Evolutionary conservation across 1,284 basidiomycete species (phyloP), one percentile per base, ranked within the genome.

Genomic region (Sporisorium reilianum): DNA sequence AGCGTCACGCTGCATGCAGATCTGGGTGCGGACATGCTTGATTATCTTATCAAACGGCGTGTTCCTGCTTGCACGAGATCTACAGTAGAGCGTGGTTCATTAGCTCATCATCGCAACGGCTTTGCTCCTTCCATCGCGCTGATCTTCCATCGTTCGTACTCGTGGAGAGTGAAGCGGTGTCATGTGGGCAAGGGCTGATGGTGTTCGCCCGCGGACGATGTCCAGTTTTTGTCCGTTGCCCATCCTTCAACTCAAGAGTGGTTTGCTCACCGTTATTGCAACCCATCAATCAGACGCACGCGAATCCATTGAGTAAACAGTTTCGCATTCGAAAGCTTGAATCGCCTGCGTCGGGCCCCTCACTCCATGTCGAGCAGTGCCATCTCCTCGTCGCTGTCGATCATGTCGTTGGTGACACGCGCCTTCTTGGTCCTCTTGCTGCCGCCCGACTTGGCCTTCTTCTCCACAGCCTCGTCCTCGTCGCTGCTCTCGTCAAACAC

Each of bases 331-430:
- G 38, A 9, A 20, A 8, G n/a, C n/a, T 7, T 38, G 16, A 2
- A 38, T 38, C n/a, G n/a, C 18, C 20, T 8, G n/a, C n/a, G n/a
- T 41, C n/a, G n/a, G 14, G 38, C 18, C 9, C n/a, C n/a, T n/a
- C n/a, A 73, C 30, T 68, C 70, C 64, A 73, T 67, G 20, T 67
- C 65, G 11, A 75, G 59, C 34, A 78, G 51, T 32, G 61, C 70
- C 75, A 80, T 77, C 71, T 81, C 80, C 57, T 81, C 80, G 50
- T 81, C 80, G 25, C 73, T 77, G 36, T 82, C 79, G 55, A 82
- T 82, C 26, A 77, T 70, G 44, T 80, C 80, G 58, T 79, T 77
- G 44, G 65, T 74, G 18, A 62, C 65, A 8, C 55, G 54, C 6
- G 60, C 58, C 64, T 69, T 72, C 54, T 76, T 72, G 7, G 73